Percentiles rank a stretch among this genome's conserved stretches.
Conservation (phyloP, 148 eudicot species). For the Rhododendron ferrugineum region DNA sequence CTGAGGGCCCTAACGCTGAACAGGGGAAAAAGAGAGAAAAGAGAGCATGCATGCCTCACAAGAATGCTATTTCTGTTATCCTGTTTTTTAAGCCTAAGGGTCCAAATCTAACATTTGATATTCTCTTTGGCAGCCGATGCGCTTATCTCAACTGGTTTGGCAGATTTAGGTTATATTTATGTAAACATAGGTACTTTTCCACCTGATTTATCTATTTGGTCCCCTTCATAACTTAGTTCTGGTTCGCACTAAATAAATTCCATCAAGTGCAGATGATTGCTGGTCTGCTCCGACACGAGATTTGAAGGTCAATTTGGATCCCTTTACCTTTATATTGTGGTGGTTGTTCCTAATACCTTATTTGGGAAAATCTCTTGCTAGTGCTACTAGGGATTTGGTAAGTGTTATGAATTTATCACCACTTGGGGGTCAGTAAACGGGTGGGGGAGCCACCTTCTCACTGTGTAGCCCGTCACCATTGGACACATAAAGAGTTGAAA, state of each 20-base stretch:
- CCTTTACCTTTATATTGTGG: conserved; percentile 5
- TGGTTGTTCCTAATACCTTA: background rate
- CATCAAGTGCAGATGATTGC: conserved; percentile 71
- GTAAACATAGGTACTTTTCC: conserved; percentile 75
- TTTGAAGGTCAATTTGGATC: conserved; percentile 33
- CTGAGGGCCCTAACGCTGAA: background rate
- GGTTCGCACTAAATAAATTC: conserved; percentile 1
- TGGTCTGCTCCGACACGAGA: conserved; percentile 53
- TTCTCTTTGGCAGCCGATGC: conserved; percentile 77
- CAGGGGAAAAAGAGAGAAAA: background rate
- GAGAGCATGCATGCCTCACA: background rate
- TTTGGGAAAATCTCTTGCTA: background rate
- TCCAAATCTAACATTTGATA: background rate
- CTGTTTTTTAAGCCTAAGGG: background rate
- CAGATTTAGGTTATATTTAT: conserved; percentile 72
- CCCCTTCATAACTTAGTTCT: background rate
- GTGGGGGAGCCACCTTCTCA: background rate
- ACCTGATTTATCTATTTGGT: conserved; percentile 1
- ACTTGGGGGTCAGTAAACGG: background rate
- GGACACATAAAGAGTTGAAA: background rate
- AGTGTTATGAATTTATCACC: background rate
- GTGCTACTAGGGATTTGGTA: background rate
- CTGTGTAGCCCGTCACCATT: background rate
- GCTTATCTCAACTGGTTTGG: conserved; percentile 77
- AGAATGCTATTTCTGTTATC: background rate